These are phyloP conservation scores for Juglanconis sp. DNA, from an alignment of 2,329 filamentous ascomycete genomes.

Conservation along the genomic window DNA sequence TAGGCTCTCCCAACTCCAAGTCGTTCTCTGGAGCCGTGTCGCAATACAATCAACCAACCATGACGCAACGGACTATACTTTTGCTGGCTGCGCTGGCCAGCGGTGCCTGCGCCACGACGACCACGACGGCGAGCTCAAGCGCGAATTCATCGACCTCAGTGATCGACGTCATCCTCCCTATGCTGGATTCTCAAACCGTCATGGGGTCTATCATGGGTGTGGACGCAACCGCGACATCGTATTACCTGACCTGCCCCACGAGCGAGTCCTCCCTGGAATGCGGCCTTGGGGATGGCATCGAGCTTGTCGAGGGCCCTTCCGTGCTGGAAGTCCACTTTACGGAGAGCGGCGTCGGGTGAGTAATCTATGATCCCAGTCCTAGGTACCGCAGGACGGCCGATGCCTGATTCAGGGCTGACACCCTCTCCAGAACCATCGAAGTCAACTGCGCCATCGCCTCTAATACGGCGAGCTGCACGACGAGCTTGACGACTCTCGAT, in stretches of 20 bases:
- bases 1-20: background rate
- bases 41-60: background rate
- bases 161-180: conserved; percentile 21
- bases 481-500: conserved; percentile 1
- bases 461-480: conserved; percentile 13
- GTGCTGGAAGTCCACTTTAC: conserved; percentile 17
- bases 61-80: background rate
- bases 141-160: conserved; percentile 6
- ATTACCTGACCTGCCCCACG: conserved; percentile 22
- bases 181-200: conserved; percentile 17
- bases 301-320: conserved; percentile 22
- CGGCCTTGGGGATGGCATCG: conserved; percentile 19
- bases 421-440: conserved; percentile 13
- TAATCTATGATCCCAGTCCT: background rate
- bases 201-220: conserved; percentile 25
- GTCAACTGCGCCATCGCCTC: conserved; percentile 17
- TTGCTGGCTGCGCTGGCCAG: conserved; percentile 10
- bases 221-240: conserved; percentile 23
- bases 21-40: background rate
- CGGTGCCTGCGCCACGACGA: background rate
- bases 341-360: conserved; percentile 11
- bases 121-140: background rate
- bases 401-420: background rate
- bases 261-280: conserved; percentile 18
- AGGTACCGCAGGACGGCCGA: too few species aligned